Evolutionary conservation across 768 basidiomycete genomes (phyloP).

Genomic region (Fomitopsis serialis): DNA sequence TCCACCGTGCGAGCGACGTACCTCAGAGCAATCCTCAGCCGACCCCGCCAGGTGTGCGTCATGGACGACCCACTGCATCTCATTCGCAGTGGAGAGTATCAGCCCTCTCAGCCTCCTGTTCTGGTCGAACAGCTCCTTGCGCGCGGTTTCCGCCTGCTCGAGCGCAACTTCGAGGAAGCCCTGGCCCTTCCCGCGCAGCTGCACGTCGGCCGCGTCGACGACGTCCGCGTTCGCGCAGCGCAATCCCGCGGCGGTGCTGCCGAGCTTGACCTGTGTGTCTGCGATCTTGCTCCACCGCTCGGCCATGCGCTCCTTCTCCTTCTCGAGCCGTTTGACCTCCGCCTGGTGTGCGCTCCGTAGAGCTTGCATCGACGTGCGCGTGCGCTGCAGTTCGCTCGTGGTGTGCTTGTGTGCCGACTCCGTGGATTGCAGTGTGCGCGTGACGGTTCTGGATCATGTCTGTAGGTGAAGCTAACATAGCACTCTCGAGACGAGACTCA

Average conservation of each 20-base stretch:
- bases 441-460: conserved; percentile 32
- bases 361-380: conserved; percentile 61
- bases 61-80: conserved; percentile 51
- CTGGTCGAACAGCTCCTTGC: conserved; percentile 57
- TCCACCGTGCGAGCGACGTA: conserved; percentile 16
- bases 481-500: conserved; percentile 38
- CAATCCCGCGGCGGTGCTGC: conserved; percentile 37
- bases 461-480: background rate
- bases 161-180: conserved; percentile 61
- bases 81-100: conserved; percentile 59
- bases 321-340: conserved; percentile 79
- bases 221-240: conserved; percentile 29
- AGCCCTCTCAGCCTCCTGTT: conserved; percentile 56
- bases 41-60: conserved; percentile 33
- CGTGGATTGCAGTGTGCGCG: conserved; percentile 48
- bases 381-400: conserved; percentile 62
- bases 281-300: conserved; percentile 73
- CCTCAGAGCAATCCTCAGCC: conserved; percentile 42
- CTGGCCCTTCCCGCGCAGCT: conserved; percentile 40
- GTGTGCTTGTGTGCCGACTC: conserved; percentile 72
- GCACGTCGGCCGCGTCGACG: conserved; percentile 34
- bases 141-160: conserved; percentile 66
- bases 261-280: conserved; percentile 61
- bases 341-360: conserved; percentile 62
- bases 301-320: conserved; percentile 66